phyloP scores from a whole-genome alignment of 73 alveolate genomes.

The Uronychia setigera region DNA sequence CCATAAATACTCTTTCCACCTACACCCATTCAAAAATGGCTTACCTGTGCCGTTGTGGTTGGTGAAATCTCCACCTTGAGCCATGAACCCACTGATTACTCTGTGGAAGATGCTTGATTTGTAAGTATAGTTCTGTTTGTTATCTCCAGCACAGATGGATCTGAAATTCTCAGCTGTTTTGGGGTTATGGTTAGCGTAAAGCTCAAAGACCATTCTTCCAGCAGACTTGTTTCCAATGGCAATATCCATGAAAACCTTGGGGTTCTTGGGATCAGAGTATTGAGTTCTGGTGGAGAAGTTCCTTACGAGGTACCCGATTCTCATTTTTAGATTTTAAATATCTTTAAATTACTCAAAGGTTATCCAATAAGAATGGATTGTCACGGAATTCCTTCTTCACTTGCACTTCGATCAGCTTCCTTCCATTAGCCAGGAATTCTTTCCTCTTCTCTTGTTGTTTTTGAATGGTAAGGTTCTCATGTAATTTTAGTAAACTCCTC shows the following conservation, averaged over 20 bases:
- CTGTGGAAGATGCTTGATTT: slow-evolving; percentile 87
- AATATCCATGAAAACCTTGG: slow-evolving; percentile 51
- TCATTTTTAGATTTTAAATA: neutral
- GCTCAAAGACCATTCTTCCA: slow-evolving; percentile 72
- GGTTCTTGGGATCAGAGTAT: slow-evolving; percentile 50
- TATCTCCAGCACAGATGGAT: slow-evolving; percentile 94
- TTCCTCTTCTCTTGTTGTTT: neutral
- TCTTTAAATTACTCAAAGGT: neutral
- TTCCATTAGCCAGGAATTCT: neutral
- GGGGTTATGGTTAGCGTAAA: slow-evolving; percentile 67
- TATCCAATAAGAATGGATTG: neutral
- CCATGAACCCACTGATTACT: slow-evolving; percentile 84
- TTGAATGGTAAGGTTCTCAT: neutral
- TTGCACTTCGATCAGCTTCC: neutral
- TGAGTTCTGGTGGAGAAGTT: neutral
- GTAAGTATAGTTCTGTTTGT: slow-evolving; percentile 48
- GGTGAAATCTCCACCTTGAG: slow-evolving; percentile 97
- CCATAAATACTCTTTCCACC: slow-evolving; percentile 96
- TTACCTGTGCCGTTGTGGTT: slow-evolving; percentile 85
- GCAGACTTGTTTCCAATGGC: slow-evolving; percentile 51
- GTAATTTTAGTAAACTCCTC: neutral
- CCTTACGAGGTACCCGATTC: neutral
- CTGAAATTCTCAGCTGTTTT: slow-evolving; percentile 97
- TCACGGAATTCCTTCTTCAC: neutral
- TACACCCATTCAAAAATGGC: too few species aligned